Conservation (phyloP, 2,329 filamentous ascomycete genomes). For the Juglanconis sp. region DNA sequence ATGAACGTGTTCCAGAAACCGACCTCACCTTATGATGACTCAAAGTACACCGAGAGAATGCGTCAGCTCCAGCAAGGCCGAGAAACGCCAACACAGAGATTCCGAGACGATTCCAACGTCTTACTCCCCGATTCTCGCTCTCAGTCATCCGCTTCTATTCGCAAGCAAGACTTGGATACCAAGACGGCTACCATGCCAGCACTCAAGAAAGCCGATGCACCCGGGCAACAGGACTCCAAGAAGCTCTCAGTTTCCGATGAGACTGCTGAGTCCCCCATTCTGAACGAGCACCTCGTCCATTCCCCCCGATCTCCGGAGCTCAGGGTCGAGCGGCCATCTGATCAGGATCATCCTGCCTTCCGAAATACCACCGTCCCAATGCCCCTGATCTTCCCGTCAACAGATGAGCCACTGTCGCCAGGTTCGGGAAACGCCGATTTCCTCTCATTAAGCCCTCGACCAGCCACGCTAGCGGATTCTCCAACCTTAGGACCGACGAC, state of each 20-base stretch:
- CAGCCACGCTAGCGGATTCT: constrained; percentile 56
- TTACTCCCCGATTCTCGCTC: constrained; percentile 40
- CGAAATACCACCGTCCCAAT: constrained; percentile 43
- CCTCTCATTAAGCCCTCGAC: constrained; percentile 21
- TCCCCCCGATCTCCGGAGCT: constrained; percentile 32
- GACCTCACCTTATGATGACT: constrained; percentile 73
- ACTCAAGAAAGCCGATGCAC: constrained; percentile 26
- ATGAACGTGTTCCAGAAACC: constrained; percentile 65
- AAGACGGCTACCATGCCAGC: constrained; percentile 22
- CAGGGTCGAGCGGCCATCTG: constrained; percentile 45
- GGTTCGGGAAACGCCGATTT: constrained; percentile 23
- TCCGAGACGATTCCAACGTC: constrained; percentile 43
- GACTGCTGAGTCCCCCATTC: constrained; percentile 32
- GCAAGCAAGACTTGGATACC: constrained; percentile 32
- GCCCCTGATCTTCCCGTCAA: constrained; percentile 35
- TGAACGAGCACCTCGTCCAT: constrained; percentile 19
- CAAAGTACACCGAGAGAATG: constrained; percentile 78
- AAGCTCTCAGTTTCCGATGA: constrained; percentile 43
- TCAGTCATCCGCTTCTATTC: constrained; percentile 44
- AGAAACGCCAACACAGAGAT: constrained; percentile 53
- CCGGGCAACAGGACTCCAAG: constrained; percentile 31
- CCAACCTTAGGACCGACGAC: constrained; percentile 69
- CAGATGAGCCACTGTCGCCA: constrained; percentile 22
- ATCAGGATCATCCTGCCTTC: constrained; percentile 54
- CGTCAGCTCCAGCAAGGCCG: constrained; percentile 75